phyloP scores from a whole-genome alignment of 1,284 basidiomycete species.

The Marasmius fiardii region DNA sequence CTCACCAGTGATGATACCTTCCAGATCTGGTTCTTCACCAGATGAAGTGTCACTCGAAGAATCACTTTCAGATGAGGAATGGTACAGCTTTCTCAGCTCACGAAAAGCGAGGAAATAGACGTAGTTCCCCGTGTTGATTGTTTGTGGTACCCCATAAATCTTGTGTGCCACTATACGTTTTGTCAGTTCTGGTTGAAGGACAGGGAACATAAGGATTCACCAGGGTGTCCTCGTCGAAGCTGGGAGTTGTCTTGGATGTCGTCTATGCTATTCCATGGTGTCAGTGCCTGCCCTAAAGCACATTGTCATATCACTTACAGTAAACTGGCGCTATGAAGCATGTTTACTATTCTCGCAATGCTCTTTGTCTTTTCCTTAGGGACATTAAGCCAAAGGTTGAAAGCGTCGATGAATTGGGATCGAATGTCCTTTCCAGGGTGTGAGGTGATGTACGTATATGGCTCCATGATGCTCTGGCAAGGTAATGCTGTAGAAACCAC shows the following conservation, averaged over 20 bases:
- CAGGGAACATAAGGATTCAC: no score
- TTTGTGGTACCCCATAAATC: slow-evolving; percentile 95
- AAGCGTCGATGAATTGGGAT: slow-evolving; percentile 86
- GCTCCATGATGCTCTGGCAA: slow-evolving; percentile 78
- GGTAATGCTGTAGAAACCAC: no score
- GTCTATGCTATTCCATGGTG: no score
- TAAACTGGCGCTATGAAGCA: slow-evolving; percentile 93
- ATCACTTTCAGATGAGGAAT: no score
- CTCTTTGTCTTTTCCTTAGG: slow-evolving; percentile 66
- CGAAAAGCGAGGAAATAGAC: slow-evolving; percentile 91
- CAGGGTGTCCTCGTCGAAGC: slow-evolving; percentile 82
- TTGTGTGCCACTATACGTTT: slow-evolving; percentile 88
- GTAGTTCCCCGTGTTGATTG: slow-evolving; percentile 97
- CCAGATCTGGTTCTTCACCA: no score
- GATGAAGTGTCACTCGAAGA: no score
- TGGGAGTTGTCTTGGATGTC: slow-evolving; percentile 98
- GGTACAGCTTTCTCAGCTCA: slow-evolving; percentile 46
- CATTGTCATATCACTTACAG: slow-evolving; percentile 69
- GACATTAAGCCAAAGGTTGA: slow-evolving; percentile 92
- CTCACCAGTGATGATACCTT: no score
- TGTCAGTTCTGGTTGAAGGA: no score
- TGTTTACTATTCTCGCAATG: slow-evolving; percentile 82
- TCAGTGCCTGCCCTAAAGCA: slow-evolving; percentile 56
- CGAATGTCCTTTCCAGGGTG: slow-evolving; percentile 95
- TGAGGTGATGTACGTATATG: slow-evolving; percentile 83